Percentiles rank a stretch among this genome's conserved stretches.
These are phyloP conservation scores for Gossypium mustelinum DNA, from an alignment of 345 rosid species.

Conservation along the genomic window DNA sequence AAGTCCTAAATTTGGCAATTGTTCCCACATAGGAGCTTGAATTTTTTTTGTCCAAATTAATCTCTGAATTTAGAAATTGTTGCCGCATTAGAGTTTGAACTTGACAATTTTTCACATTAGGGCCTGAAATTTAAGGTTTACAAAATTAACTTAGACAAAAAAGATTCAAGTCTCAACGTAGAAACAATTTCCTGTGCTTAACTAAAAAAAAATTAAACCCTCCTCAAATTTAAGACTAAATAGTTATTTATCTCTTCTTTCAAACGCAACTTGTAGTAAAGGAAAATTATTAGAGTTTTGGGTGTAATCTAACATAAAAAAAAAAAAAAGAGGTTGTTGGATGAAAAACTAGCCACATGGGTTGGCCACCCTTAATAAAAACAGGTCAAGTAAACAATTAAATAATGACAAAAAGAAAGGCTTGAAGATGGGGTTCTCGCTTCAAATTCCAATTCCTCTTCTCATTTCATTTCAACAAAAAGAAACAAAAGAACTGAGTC, in stretches of 20 bases:
- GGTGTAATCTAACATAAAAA: no score
- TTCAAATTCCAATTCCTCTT: neutral
- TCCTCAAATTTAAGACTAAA: no score
- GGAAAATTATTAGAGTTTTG: no score
- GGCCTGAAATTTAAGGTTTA: accelerated
- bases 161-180: no score
- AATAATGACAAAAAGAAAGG: constrained; percentile 12
- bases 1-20: no score
- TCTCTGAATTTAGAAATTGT: accelerated
- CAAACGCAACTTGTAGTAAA: no score
- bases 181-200: accelerated
- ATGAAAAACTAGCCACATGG: constrained; percentile 16
- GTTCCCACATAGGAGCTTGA: accelerated
- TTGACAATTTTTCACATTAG: no score
- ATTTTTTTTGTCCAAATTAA: no score
- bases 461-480: neutral
- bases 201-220: no score
- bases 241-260: no score
- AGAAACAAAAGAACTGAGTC: neutral
- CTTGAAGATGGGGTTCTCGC: neutral
- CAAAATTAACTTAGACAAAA: no score
- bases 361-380: constrained; percentile 6
- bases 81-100: no score
- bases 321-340: neutral
- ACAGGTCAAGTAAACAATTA: neutral